Percentiles rank a stretch among this genome's conserved stretches.
Conservation (phyloP, 1,284 basidiomycete species). For the Ganoderma sinense region DNA sequence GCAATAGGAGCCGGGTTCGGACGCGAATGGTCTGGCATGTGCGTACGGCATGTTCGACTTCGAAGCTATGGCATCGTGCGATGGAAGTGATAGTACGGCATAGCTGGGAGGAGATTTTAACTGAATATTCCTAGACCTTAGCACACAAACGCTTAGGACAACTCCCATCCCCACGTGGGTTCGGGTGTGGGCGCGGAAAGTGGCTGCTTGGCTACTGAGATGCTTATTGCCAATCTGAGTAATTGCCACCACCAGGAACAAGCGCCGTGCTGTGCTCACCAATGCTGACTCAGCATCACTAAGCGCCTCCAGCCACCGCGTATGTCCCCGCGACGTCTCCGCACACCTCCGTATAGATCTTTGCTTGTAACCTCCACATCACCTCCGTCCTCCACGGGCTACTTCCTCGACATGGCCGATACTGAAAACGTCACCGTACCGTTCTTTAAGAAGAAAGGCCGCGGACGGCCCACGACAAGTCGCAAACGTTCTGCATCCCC, state of each 20-base stretch:
- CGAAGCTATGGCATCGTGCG: neutral
- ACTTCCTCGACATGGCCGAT: constrained; percentile 43
- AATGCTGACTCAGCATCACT: constrained; percentile 22
- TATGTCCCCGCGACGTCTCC: neutral
- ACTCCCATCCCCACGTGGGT: neutral
- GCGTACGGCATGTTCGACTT: neutral
- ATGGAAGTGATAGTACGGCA: neutral
- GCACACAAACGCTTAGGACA: neutral
- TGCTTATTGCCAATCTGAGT: neutral
- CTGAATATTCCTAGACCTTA: constrained; percentile 1
- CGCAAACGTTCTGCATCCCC: constrained; percentile 78
- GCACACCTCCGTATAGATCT: neutral
- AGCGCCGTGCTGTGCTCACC: constrained; percentile 6
- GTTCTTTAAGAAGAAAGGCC: constrained; percentile 91
- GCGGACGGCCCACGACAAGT: constrained; percentile 72
- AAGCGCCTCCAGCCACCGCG: constrained; percentile 23
- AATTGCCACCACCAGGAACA: neutral
- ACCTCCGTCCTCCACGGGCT: neutral
- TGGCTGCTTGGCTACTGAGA: neutral
- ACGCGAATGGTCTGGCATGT: neutral
- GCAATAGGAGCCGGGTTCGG: neutral
- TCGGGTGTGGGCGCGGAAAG: neutral
- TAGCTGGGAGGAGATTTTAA: neutral
- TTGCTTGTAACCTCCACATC: constrained; percentile 1
- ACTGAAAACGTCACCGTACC: constrained; percentile 64